Evolutionary conservation across 2,329 filamentous ascomycete genomes (phyloP).

Genomic region (Penicillium sp.): DNA sequence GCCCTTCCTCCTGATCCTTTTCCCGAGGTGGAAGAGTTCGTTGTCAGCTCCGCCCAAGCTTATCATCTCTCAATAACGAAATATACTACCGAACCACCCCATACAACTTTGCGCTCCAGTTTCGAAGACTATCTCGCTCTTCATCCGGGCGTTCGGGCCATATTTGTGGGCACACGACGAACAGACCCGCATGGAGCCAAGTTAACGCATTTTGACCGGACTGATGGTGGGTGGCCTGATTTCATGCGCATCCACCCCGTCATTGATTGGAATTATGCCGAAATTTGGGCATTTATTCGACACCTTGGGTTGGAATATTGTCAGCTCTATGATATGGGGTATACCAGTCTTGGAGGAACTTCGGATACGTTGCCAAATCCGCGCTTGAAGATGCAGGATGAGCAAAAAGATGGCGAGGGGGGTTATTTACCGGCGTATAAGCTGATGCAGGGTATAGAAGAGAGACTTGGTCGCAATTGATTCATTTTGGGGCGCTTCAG

Average conservation of each 20-base stretch:
- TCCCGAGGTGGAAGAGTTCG: slow-evolving; percentile 81
- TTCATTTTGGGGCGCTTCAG: background rate
- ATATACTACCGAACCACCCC: slow-evolving; percentile 63
- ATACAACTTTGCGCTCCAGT: slow-evolving; percentile 68
- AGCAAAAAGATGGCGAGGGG: slow-evolving; percentile 16
- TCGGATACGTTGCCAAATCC: slow-evolving; percentile 91
- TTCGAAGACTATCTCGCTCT: slow-evolving; percentile 71
- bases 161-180: slow-evolving; percentile 84
- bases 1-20: slow-evolving; percentile 86
- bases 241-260: slow-evolving; percentile 95
- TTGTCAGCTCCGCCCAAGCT: slow-evolving; percentile 61
- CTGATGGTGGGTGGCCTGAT: slow-evolving; percentile 83
- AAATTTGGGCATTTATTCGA: slow-evolving; percentile 83
- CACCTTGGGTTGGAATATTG: slow-evolving; percentile 82
- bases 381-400: slow-evolving; percentile 51
- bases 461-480: slow-evolving; percentile 72
- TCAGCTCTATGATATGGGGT: slow-evolving; percentile 80
- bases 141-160: slow-evolving; percentile 63
- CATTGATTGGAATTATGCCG: slow-evolving; percentile 95
- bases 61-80: slow-evolving; percentile 77
- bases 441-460: slow-evolving; percentile 65
- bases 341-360: slow-evolving; percentile 88
- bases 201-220: slow-evolving; percentile 80
- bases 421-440: slow-evolving; percentile 28
- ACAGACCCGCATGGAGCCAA: slow-evolving; percentile 87